Percentiles rank a stretch among this genome's conserved stretches.
These are phyloP conservation scores for Melampsora larici-populina DNA, from an alignment of 1,284 basidiomycete species.

Conservation along the genomic window DNA sequence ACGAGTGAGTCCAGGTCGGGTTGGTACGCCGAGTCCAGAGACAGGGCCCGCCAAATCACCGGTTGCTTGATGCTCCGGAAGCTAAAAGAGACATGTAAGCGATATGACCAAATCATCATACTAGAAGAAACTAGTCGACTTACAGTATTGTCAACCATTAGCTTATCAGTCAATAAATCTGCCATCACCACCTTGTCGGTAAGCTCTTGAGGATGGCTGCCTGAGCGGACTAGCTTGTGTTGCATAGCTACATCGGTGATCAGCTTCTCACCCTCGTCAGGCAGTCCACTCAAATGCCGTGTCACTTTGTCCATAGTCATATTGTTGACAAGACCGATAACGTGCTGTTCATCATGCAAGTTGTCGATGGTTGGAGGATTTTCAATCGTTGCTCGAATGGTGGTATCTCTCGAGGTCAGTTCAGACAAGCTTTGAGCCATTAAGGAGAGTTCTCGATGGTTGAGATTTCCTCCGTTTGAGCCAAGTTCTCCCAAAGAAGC, in stretches of 20 bases:
- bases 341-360: not conserved
- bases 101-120: not conserved
- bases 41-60: conserved; percentile 29
- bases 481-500: conserved; percentile 18
- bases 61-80: conserved; percentile 37
- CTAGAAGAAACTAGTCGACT: not conserved
- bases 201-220: conserved; percentile 11
- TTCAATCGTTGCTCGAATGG: conserved; percentile 36
- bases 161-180: too few relatives aligned
- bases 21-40: conserved; percentile 20
- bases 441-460: conserved; percentile 7
- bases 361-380: conserved; percentile 25
- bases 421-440: conserved; percentile 42
- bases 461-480: not conserved
- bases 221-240: conserved; percentile 18
- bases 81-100: conserved; percentile 2
- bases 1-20: not conserved
- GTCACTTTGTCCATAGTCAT: conserved; percentile 41
- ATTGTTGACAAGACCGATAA: not conserved
- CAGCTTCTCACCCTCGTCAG: not conserved
- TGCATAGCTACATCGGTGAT: conserved; percentile 1
- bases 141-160: conserved; percentile 39
- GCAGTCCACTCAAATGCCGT: conserved; percentile 32
- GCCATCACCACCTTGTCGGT: conserved; percentile 30
- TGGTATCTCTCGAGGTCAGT: conserved; percentile 31